Evolutionary conservation across 139 green algal genomes (phyloP), one percentile per base, ranked within the genome.

Genomic region (Chlamydomonas sp.): DNA sequence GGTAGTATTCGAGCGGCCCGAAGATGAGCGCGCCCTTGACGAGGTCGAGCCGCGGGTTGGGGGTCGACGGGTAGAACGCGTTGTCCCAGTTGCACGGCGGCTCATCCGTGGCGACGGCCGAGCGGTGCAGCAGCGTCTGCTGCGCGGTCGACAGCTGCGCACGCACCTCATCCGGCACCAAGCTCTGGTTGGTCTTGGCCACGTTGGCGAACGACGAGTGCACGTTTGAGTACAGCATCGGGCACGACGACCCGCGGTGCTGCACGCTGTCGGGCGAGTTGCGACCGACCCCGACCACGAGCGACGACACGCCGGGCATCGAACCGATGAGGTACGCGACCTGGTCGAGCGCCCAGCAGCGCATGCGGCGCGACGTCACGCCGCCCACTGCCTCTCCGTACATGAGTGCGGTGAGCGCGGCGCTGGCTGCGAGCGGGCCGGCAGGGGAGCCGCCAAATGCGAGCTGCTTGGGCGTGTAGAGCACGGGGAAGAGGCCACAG

Each of bases 401-500:
- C 43, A 54, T 20, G 16, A 54, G 13, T 13, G 43, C 43, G 43
- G 20, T 54, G 43, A 54, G 20, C 16, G 43, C 43, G 20, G 43
- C 43, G 20, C 20, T 54, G 43, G 43, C 43, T 54, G 43, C 43
- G 20, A 26, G 43, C 13, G 43, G 43, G 43, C 13, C 16, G 43
- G 43, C 13, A 20, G 43, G 43, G 20, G 16, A 26, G 43, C 43
- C 20, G 13, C 16, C 13, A 54, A 26, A 54, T 13, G 43, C 43
- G 20, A 54, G 43, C 43, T 54, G 43, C 16, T 13, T 20, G 6
- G 65, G 65, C 29, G 65, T 61, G 65, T 71, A 71, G 5, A 35
- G 5, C 10, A 71, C 65, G 26, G 65, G 39, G 31, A 62, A 71
- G 20, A 71, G 43, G 29, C 65, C 65, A 54, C 74, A 80, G 39